These are phyloP conservation scores for Alternaria burnsii DNA, from an alignment of 2,329 filamentous ascomycete species.

Conservation along the genomic window DNA sequence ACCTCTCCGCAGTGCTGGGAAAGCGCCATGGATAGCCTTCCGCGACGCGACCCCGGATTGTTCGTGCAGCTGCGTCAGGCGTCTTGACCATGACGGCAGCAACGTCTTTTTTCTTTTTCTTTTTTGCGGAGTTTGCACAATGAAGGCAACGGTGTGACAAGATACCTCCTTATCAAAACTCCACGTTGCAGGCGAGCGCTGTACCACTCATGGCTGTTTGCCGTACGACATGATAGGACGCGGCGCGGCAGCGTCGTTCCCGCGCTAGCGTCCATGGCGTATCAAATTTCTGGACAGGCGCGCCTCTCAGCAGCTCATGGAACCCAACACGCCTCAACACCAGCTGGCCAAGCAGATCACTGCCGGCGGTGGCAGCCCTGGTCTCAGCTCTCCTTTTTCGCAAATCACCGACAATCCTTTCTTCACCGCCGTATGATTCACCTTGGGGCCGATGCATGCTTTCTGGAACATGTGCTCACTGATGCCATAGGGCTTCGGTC, in stretches of 20 bases:
- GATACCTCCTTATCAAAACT: neutral
- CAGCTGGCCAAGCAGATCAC: slow-evolving; percentile 50
- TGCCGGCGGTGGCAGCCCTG: slow-evolving; percentile 43
- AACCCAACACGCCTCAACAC: slow-evolving; percentile 49
- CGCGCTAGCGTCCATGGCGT: slow-evolving; percentile 28
- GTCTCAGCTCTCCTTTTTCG: slow-evolving; percentile 52
- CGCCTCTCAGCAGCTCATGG: slow-evolving; percentile 35
- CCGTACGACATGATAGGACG: slow-evolving; percentile 8
- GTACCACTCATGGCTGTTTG: slow-evolving; percentile 6
- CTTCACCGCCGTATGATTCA: slow-evolving; percentile 59
- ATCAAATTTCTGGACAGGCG: slow-evolving; percentile 22
- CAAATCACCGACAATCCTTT: slow-evolving; percentile 62
- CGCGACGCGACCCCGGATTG: slow-evolving; percentile 24
- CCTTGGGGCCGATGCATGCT: slow-evolving; percentile 56
- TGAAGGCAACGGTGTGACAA: neutral
- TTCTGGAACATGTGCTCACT: slow-evolving; percentile 41
- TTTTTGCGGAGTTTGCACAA: neutral
- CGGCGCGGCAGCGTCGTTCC: slow-evolving; percentile 13
- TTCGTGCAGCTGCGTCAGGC: slow-evolving; percentile 6
- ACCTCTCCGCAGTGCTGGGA: slow-evolving; percentile 31
- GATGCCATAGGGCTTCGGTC: slow-evolving; percentile 75
- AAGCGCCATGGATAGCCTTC: slow-evolving; percentile 19
- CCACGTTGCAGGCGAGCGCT: neutral
- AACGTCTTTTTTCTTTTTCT: neutral
- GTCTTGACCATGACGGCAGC: neutral